These are phyloP conservation scores for Fusarium sp. DNA, from an alignment of 2,329 filamentous ascomycete genomes.

Conservation along the genomic window DNA sequence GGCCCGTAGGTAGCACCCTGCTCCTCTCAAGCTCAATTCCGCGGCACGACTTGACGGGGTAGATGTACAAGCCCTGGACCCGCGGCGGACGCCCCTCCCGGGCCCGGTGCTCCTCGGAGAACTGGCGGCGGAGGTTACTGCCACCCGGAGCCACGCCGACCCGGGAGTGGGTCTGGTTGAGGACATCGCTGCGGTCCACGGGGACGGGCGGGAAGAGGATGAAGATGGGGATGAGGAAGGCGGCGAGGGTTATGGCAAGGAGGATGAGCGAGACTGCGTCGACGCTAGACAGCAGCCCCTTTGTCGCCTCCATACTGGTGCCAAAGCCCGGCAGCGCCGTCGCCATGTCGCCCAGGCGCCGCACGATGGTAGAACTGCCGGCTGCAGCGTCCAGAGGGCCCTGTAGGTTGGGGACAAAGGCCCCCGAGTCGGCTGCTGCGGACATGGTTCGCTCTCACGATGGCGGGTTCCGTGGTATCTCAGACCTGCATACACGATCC, in stretches of 20 bases:
- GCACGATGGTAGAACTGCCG: conserved; percentile 28
- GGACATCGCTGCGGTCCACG: conserved; percentile 64
- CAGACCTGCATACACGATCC: conserved; percentile 4
- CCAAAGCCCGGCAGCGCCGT: conserved; percentile 32
- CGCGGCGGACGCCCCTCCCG: conserved; percentile 36
- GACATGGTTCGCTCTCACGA: conserved; percentile 18
- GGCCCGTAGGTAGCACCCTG: conserved; percentile 74
- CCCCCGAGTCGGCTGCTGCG: conserved; percentile 25
- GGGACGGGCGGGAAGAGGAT: conserved; percentile 67
- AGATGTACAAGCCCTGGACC: conserved; percentile 77
- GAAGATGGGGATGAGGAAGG: conserved; percentile 66
- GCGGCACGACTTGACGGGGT: conserved; percentile 85
- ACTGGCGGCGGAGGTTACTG: conserved; percentile 52
- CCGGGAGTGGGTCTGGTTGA: conserved; percentile 65
- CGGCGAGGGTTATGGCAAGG: conserved; percentile 57
- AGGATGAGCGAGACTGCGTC: conserved; percentile 53
- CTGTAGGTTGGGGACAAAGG: conserved; percentile 25
- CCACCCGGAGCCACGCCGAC: conserved; percentile 55
- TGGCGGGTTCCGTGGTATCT: conserved; percentile 8
- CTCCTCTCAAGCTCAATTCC: conserved; percentile 78
- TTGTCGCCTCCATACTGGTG: conserved; percentile 28
- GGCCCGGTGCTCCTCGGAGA: conserved; percentile 34
- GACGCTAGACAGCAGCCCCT: conserved; percentile 39
- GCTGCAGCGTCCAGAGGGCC: conserved; percentile 28
- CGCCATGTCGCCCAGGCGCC: conserved; percentile 35